Conservation (phyloP, 768 basidiomycete genomes). For the Suillus alpinus region DNA sequence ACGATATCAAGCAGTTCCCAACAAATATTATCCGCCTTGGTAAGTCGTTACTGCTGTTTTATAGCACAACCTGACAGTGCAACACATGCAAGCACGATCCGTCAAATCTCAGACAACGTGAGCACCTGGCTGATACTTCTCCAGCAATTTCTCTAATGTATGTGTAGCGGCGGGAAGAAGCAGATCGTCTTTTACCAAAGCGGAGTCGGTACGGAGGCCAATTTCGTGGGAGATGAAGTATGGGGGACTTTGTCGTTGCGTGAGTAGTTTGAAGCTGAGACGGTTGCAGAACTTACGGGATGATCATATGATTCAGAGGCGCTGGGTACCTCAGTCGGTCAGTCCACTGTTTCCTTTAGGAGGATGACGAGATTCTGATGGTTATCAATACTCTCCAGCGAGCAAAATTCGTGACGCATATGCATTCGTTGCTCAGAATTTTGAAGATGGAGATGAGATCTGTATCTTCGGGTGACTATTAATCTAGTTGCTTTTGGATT, state of each 20-base stretch:
- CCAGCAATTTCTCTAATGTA: neutral
- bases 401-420: slow-evolving; percentile 26
- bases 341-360: neutral
- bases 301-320: slow-evolving; percentile 4
- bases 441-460: slow-evolving; percentile 14
- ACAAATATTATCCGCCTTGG: slow-evolving; percentile 11
- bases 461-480: slow-evolving; percentile 13
- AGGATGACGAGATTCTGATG: neutral
- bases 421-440: slow-evolving; percentile 24
- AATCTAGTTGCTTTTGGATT: neutral
- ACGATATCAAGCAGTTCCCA: neutral
- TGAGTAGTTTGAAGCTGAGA: neutral
- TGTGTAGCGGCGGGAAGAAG: neutral
- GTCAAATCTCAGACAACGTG: neutral
- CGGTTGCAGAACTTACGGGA: neutral
- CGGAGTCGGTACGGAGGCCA: slow-evolving; percentile 21
- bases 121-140: neutral
- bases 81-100: neutral
- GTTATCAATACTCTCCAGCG: slow-evolving; percentile 5
- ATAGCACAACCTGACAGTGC: neutral
- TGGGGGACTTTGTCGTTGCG: slow-evolving; percentile 7
- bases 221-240: slow-evolving; percentile 12
- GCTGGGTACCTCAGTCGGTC: slow-evolving; percentile 6
- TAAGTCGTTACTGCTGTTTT: neutral
- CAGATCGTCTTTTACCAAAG: slow-evolving; percentile 25